Percentiles rank a stretch among this genome's conserved stretches.
Evolutionary conservation across 768 basidiomycete genomes (phyloP).

Genomic region (Galerina marginata): DNA sequence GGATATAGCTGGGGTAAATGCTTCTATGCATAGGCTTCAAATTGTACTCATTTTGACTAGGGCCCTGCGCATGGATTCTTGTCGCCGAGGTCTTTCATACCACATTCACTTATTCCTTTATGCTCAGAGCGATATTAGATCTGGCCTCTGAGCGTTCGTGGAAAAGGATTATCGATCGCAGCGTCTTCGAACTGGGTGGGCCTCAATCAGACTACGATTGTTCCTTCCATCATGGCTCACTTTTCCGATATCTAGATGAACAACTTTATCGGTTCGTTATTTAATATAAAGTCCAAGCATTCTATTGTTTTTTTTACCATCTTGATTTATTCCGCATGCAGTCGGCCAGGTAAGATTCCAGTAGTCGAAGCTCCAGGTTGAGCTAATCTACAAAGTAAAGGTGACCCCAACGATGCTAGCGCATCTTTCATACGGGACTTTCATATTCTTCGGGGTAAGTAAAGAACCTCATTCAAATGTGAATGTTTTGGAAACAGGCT

Average conservation of each 20-base stretch:
- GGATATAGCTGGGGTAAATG: slow-evolving; percentile 73
- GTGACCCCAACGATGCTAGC: slow-evolving; percentile 76
- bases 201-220: neutral
- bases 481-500: neutral
- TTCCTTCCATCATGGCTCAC: neutral
- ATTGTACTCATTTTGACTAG: slow-evolving; percentile 1
- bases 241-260: slow-evolving; percentile 58
- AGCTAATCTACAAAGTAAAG: slow-evolving; percentile 21
- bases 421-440: slow-evolving; percentile 72
- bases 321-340: slow-evolving; percentile 20
- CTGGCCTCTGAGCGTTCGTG: slow-evolving; percentile 73
- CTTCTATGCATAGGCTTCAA: neutral
- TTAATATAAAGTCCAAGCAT: neutral
- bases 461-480: neutral
- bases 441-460: slow-evolving; percentile 76
- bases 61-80: slow-evolving; percentile 76
- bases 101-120: neutral
- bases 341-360: slow-evolving; percentile 52
- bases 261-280: slow-evolving; percentile 66
- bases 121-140: slow-evolving; percentile 38
- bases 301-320: neutral
- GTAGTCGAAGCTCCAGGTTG: neutral
- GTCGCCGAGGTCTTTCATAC: slow-evolving; percentile 56
- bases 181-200: slow-evolving; percentile 77
- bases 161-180: slow-evolving; percentile 77